Percentiles rank a stretch among this genome's conserved stretches.
phyloP scores from a whole-genome alignment of 2,329 filamentous ascomycete genomes.

The Trichoderma oligosporum region DNA sequence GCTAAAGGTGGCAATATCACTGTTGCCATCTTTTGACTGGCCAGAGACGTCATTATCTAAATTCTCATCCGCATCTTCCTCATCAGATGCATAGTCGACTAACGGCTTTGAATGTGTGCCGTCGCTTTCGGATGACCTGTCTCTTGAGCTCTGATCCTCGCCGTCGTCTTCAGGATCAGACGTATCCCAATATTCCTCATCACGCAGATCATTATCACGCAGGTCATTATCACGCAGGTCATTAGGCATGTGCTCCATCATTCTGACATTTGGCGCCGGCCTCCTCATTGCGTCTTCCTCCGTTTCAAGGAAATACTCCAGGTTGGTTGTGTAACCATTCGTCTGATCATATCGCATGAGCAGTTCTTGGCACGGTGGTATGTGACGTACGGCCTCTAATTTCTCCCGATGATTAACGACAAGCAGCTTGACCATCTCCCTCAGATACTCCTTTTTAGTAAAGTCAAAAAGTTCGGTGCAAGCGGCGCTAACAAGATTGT shows the following conservation, averaged over 20 bases:
- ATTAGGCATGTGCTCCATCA: slow-evolving; percentile 66
- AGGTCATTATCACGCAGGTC: too few species aligned
- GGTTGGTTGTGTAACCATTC: slow-evolving; percentile 60
- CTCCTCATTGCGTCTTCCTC: slow-evolving; percentile 54
- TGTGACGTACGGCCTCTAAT: slow-evolving; percentile 70
- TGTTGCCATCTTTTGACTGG: slow-evolving; percentile 30
- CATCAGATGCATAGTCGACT: slow-evolving; percentile 90
- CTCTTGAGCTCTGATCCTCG: slow-evolving; percentile 36
- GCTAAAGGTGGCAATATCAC: slow-evolving; percentile 32
- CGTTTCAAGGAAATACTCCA: slow-evolving; percentile 70
- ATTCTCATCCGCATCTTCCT: slow-evolving; percentile 60
- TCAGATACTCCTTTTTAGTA: slow-evolving; percentile 77
- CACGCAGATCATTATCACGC: too few species aligned
- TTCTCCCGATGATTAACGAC: slow-evolving; percentile 80
- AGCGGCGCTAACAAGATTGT: slow-evolving; percentile 90
- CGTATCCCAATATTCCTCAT: slow-evolving; percentile 92
- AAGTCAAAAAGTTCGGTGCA: slow-evolving; percentile 92
- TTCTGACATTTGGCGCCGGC: slow-evolving; percentile 49
- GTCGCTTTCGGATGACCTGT: slow-evolving; percentile 52
- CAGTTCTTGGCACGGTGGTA: slow-evolving; percentile 78
- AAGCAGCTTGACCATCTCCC: slow-evolving; percentile 76
- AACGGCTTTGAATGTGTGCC: slow-evolving; percentile 64
- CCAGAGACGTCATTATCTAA: slow-evolving; percentile 54
- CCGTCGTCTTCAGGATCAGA: slow-evolving; percentile 83
- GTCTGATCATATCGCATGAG: slow-evolving; percentile 76